Conservation (phyloP, 257 asterid species). For the Anisodus tanguticus region DNA sequence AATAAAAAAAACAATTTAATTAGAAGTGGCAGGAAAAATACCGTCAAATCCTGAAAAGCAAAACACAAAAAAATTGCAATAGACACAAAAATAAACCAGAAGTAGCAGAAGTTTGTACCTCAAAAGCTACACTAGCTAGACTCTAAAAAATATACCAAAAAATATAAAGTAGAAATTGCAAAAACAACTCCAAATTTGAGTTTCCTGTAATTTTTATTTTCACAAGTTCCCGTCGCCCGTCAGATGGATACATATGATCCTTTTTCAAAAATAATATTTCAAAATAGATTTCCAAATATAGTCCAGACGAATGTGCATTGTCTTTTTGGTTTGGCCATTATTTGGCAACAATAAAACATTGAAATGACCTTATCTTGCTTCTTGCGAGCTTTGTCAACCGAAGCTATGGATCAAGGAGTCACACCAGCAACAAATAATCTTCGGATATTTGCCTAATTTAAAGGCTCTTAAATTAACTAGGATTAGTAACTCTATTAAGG, state of each 20-base stretch:
- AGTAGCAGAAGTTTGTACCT: too few relatives aligned
- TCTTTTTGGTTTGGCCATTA: neutral
- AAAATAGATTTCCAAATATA: neutral
- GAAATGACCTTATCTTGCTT: neutral
- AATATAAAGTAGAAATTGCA: too few relatives aligned
- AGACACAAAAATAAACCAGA: neutral
- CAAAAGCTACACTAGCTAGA: too few relatives aligned
- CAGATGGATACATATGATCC: neutral
- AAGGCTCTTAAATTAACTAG: neutral
- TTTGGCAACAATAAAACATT: neutral
- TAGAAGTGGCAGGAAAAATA: too few relatives aligned
- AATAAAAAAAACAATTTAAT: too few relatives aligned
- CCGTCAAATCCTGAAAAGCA: too few relatives aligned
- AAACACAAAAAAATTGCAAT: too few relatives aligned
- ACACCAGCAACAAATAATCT: neutral
- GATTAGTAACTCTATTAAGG: neutral
- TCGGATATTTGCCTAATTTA: neutral
- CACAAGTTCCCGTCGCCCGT: neutral
- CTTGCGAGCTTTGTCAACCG: neutral
- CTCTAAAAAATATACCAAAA: too few relatives aligned
- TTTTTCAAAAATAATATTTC: neutral
- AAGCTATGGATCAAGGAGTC: neutral
- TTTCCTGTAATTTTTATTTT: too few relatives aligned
- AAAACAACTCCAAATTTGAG: neutral
- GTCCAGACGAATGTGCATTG: neutral